Base-by-base conservation (phyloP, 2,329 filamentous ascomycete species). In the Drechslerella coelobrocha region DNA sequence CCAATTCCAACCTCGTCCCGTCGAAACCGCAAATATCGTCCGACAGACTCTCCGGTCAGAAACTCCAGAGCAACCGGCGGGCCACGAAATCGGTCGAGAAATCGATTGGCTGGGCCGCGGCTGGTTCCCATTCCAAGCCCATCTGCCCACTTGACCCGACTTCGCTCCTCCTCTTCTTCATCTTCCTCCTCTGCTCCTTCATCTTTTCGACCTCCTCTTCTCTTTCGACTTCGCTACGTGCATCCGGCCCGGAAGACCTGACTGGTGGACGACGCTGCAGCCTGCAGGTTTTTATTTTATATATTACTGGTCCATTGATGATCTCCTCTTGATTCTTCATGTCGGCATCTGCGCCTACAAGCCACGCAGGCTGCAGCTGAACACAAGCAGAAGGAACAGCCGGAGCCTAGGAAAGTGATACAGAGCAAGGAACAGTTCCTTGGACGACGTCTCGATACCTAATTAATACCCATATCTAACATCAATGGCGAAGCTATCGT, bases 1-100 rank as follows among this genome's bases (percentile, higher is more conserved):
- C 52, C 65, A 59, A 69, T 62, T 69, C 59, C 59, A 63, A 60
- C 66, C 53, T 71, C 66, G 55, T 45, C 34, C 34, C 34, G 8
- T 12, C 24, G 21, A 26, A 19, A 29, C 31, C 26, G 14, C 50
- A 23, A 19, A 3, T 29, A 41, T 9, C 48, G 19, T 45, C 8
- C 19, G 8, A 21, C 2, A 14, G 14, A 45, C 9, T 45, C 14
- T 17, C 41, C 5, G 9, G 7, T 14, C 41, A 14, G 14, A 39
- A n/a, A 39, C 21, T 45, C 41, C 41, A 45, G 41, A 48, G 45
- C 37, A 45, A 27, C 27, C 12, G 24, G 19, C 14, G 6, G n/a
- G 27, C 43, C 45, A 17, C 26, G 19, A 60, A 60, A 39, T 34
- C 31, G 2, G 23, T 17, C 39, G 9, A 24, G 10, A 41, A 45